Evolutionary conservation across 106 monocot genomes (phyloP), one percentile per base, ranked within the genome.

Genomic region (Xerophyta viscosa): DNA sequence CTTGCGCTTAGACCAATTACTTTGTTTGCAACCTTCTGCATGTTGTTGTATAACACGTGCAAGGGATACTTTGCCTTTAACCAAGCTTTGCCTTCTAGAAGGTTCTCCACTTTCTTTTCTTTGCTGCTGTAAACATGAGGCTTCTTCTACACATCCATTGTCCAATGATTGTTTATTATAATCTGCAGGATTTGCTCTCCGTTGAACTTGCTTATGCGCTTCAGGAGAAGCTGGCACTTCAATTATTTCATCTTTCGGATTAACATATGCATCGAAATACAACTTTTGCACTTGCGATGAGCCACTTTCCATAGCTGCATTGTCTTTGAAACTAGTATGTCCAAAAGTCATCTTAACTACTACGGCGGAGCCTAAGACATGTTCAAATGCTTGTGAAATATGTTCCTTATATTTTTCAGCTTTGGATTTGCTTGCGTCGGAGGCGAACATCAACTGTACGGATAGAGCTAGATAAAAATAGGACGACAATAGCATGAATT

Each of bases 321-420:
- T 63, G 43, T 77, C 69, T 54, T 61, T 69, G 22, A 68, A 62
- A 53, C 65, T 54, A 52, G 51, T 56, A 62, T 58, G 54, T 28
- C 58, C 61, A 48, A 46, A 52, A 52, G 27, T 77, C 24, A 94
- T 81, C 81, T 94, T 84, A 62, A 94, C 80, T 44, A 72, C 78
- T 23, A 88, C 78, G 8, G 68, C 39, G 55, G 88, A 72, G 58
- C 52, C 41, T 24, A 94, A 66, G 26, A 84, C 81, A 50, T 63
- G 77, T 64, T 82, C 84, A 81, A 88, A 84, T 51, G 94, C 94
- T 50, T 81, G 74, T 26, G 80, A 45, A 43, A 94, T 81, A 15
- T 88, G 81, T 41, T 53, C 88, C 46, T 88, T 72, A 57, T 70
- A 88, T 31, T 84, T 94, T 63, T 94, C 94, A 48, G 94, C 94